Percentiles rank a stretch among this genome's conserved stretches.
Conservation (phyloP, 805 yeast genomes). For the Ogataea methylovora region DNA sequence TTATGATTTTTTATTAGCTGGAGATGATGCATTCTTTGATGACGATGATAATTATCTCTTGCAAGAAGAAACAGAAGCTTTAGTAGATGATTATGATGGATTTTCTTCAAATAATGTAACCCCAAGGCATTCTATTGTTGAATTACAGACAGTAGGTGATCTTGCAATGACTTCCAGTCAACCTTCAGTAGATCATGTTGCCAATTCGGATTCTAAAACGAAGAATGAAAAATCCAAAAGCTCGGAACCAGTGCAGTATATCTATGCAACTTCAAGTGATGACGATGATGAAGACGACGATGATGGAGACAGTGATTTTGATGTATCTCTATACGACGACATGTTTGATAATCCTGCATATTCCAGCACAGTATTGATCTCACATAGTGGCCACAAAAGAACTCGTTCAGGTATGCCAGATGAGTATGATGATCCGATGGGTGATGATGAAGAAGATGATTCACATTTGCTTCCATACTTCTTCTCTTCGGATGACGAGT, state of each 20-base stretch:
- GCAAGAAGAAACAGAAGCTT: slow-evolving; percentile 35
- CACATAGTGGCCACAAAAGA: slow-evolving; percentile 15
- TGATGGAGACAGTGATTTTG: slow-evolving; percentile 24
- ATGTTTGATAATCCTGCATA: slow-evolving; percentile 9
- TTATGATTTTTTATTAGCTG: slow-evolving; percentile 18
- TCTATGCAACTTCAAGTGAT: slow-evolving; percentile 27
- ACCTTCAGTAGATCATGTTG: too few relatives aligned
- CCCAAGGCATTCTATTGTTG: slow-evolving; percentile 25
- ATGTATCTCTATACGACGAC: slow-evolving; percentile 20
- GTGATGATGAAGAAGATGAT: slow-evolving; percentile 42
- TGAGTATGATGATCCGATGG: slow-evolving; percentile 1
- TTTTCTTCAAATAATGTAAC: slow-evolving; percentile 18
- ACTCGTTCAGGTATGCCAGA: slow-evolving; percentile 17
- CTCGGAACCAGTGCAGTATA: too few relatives aligned
- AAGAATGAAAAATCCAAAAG: too few relatives aligned
- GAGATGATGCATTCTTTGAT: slow-evolving; percentile 15
- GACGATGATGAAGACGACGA: slow-evolving; percentile 29
- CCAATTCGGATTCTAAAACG: too few relatives aligned
- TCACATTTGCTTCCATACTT: slow-evolving; percentile 68
- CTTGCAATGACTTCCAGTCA: too few relatives aligned
- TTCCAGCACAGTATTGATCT: neutral
- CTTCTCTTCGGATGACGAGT: slow-evolving; percentile 31
- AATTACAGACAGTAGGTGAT: too few relatives aligned
- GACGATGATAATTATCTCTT: slow-evolving; percentile 24
- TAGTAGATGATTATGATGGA: slow-evolving; percentile 30